These are phyloP conservation scores for Phialemoniopsis sp. DNA, from an alignment of 2,329 filamentous ascomycete species.

Conservation along the genomic window DNA sequence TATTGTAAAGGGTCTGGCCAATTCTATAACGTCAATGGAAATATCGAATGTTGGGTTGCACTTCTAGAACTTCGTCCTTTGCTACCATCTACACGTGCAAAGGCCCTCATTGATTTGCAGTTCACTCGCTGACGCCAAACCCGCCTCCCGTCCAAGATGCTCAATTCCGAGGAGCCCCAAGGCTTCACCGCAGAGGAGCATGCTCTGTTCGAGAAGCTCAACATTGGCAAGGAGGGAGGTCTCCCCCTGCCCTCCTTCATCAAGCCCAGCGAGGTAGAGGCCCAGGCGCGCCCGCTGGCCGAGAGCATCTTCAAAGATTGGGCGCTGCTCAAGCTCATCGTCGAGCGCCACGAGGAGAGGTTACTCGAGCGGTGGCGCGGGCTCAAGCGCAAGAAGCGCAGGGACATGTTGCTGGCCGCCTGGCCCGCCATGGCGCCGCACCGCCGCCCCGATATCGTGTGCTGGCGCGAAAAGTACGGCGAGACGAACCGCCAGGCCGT, in stretches of 20 bases:
- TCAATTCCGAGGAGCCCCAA: constrained; percentile 3
- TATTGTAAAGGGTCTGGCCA: no score
- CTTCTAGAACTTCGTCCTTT: no score
- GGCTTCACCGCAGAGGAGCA: constrained; percentile 11
- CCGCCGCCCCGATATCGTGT: constrained; percentile 9
- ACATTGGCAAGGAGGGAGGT: constrained; percentile 10
- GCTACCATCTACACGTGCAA: no score
- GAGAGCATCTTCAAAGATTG: constrained; percentile 8
- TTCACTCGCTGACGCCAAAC: no score
- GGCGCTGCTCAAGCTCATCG: not conserved
- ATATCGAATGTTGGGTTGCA: no score
- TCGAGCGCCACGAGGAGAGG: not conserved
- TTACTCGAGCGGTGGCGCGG: constrained; percentile 6
- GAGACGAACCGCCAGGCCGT: no score
- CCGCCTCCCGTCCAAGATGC: no score
- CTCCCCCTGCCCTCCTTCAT: constrained; percentile 10
- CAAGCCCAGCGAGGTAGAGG: constrained; percentile 8
- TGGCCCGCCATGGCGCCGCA: constrained; percentile 4
- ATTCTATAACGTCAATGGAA: no score
- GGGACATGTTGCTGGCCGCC: constrained; percentile 3
- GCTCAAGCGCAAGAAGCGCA: constrained; percentile 9
- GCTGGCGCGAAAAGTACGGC: constrained; percentile 4
- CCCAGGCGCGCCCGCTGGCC: constrained; percentile 2
- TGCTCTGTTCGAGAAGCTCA: constrained; percentile 10
- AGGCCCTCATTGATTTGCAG: no score